Conservation (phyloP, 768 basidiomycete species). For the Lentinula lateritia region DNA sequence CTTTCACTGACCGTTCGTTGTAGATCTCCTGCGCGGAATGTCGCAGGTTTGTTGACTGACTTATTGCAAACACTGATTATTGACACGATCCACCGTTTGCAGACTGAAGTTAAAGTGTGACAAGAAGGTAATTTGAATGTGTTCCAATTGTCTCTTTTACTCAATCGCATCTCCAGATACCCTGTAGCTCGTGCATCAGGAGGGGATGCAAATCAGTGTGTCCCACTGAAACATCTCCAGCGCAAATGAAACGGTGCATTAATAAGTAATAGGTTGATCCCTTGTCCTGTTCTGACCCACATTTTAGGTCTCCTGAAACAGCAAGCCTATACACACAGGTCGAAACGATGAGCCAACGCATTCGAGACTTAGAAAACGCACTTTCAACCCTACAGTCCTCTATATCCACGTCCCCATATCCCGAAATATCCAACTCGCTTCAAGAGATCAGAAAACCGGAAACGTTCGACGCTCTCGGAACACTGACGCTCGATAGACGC, state of each 20-base stretch:
- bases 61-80: not conserved
- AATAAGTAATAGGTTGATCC: slow-evolving; percentile 39
- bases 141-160: not conserved
- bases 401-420: slow-evolving; percentile 26
- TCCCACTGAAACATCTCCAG: slow-evolving; percentile 15
- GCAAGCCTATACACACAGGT: slow-evolving; percentile 62
- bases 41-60: slow-evolving; percentile 24
- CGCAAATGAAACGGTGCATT: not conserved
- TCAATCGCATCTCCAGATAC: slow-evolving; percentile 17
- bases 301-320: slow-evolving; percentile 45
- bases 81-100: not conserved
- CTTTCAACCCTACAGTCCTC: slow-evolving; percentile 55
- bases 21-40: slow-evolving; percentile 25
- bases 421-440: not conserved
- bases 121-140: slow-evolving; percentile 24
- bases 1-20: not conserved
- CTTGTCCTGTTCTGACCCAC: not conserved
- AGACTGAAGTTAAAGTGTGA: slow-evolving; percentile 41
- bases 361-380: slow-evolving; percentile 64
- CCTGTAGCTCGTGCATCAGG: slow-evolving; percentile 45
- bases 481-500: not conserved
- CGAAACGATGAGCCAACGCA: slow-evolving; percentile 59
- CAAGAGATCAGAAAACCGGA: not conserved
- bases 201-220: slow-evolving; percentile 61
- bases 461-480: not conserved